Evolutionary conservation across 495 filamentous ascomycete species (phyloP), one percentile per base, ranked within the genome.

Genomic region (Pyronema omphalodes): DNA sequence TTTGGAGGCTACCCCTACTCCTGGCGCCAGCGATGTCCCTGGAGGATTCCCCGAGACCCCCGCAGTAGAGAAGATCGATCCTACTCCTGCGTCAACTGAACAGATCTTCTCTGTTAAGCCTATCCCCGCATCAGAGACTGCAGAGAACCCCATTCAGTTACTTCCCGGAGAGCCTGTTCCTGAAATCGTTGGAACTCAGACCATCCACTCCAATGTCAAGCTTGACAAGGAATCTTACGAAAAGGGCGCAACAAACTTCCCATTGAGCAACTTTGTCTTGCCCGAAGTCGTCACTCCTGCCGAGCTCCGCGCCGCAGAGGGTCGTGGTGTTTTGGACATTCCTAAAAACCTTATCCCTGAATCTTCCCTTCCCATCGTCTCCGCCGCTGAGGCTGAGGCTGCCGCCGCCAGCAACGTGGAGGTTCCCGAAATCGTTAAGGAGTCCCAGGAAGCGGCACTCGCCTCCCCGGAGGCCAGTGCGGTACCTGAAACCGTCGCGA

Each of bases 191-290:
- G 74, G 71, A 18, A 63, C 69, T 23, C 74, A 77, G 58, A 74
- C 74, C 35, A 66, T 76, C 58, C 67, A 74, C 40, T 76, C 70
- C 54, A 72, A 74, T 47, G 84, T 84, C 49, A 84, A 77, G 54
- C 76, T 85, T 9, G 87, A 94, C 63, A 75, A 85, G 66, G 83
- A 78, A 59, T 88, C 83, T 1, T 94, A 95, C 65, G 81, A 94
- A 63, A 80, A 80, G 60, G 78, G 77, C 62, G 83, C 81, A 62
- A 67, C 74, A 4, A 62, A 63, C 52, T 70, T 74, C 53, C 69
- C 69, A 54, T 69, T 76, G 55, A 63, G 60, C 53, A 63, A 61
- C 23, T 70, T 63, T 19, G 63, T 73, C n/a, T 65, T 73, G 34
- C 69, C 75, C 14, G 62, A 63, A 15, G 68, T 73, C 29, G 64